These are phyloP conservation scores for Fusarium verticillioides DNA, from an alignment of 2,329 filamentous ascomycete species.

Conservation along the genomic window DNA sequence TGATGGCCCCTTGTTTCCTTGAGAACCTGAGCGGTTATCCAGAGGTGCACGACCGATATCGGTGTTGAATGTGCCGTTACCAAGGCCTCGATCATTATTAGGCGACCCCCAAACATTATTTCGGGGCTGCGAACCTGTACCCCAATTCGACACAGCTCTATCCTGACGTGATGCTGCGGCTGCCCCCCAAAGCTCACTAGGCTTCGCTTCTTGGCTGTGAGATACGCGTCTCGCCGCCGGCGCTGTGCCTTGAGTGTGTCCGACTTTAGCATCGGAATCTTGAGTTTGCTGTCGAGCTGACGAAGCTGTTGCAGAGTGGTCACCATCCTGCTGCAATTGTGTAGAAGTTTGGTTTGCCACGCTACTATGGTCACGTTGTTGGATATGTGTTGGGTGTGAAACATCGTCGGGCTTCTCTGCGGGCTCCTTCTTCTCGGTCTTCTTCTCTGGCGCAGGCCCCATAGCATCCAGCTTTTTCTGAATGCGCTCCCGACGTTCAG, in stretches of 20 bases:
- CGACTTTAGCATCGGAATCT: conserved; percentile 22
- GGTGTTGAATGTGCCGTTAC: conserved; percentile 80
- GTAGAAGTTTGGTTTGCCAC: conserved; percentile 14
- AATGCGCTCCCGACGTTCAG: conserved; percentile 76
- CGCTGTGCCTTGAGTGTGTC: conserved; percentile 23
- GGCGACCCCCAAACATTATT: conserved; percentile 83
- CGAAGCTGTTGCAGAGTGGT: conserved; percentile 1
- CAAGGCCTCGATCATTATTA: conserved; percentile 76
- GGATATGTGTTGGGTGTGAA: conserved; percentile 48
- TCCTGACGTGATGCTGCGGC: conserved; percentile 56
- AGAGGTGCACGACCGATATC: conserved; percentile 61
- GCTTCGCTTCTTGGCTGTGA: conserved; percentile 49
- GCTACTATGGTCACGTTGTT: conserved; percentile 46
- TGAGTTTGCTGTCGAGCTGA: conserved; percentile 17
- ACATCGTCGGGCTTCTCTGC: conserved; percentile 55
- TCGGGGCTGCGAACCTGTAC: conserved; percentile 56
- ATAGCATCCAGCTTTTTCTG: conserved; percentile 77
- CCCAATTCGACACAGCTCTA: conserved; percentile 62
- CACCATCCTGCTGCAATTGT: conserved; percentile 35
- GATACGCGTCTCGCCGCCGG: conserved; percentile 45
- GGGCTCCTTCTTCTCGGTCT: conserved; percentile 64
- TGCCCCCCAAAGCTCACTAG: conserved; percentile 53
- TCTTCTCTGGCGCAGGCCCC: conserved; percentile 71
- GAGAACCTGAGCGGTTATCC: conserved; percentile 51
- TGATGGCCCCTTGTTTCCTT: conserved; percentile 55